Conservation (phyloP, 2,329 filamentous ascomycete species). For the Colletotrichum echinochloae region DNA sequence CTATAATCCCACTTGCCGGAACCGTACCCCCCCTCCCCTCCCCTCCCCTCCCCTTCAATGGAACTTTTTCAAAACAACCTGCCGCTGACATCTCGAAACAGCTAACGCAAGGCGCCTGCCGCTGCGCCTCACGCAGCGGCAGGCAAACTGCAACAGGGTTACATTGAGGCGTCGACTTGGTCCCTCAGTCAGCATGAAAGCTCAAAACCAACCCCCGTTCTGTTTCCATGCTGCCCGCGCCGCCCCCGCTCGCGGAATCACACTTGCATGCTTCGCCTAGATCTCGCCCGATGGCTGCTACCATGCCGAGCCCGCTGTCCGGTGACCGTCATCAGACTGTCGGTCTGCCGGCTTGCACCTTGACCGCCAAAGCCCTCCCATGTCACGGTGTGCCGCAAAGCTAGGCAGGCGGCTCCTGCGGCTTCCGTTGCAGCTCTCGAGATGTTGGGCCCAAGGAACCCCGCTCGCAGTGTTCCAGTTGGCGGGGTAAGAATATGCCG, state of each 20-base stretch:
- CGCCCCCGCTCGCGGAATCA: not conserved
- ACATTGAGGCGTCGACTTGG: not conserved
- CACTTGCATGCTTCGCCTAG: conserved; percentile 2
- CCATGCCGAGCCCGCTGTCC: conserved; percentile 27
- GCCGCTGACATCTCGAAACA: conserved; percentile 7
- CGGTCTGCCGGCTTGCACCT: not conserved
- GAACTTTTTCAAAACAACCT: not conserved
- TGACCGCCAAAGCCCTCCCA: not conserved
- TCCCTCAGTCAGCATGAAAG: not conserved
- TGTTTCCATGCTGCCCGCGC: not conserved
- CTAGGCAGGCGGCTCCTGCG: not conserved
- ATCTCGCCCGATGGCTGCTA: conserved; percentile 30
- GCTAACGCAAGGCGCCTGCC: conserved; percentile 1
- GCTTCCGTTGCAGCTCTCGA: conserved; percentile 4
- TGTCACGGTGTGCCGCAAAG: not conserved
- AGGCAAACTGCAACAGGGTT: not conserved
- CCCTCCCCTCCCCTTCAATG: not conserved
- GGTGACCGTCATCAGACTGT: not conserved
- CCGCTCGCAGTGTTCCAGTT: conserved; percentile 33
- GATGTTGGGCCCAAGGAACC: conserved; percentile 4
- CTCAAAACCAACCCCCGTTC: not conserved
- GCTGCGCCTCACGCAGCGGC: not conserved
- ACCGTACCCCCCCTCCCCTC: not conserved
- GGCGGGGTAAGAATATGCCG: conserved; percentile 31
- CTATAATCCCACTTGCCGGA: not conserved